These are phyloP conservation scores for Alopecurus myosuroides DNA, from an alignment of 176 grass and related monocot species.

Conservation along the genomic window DNA sequence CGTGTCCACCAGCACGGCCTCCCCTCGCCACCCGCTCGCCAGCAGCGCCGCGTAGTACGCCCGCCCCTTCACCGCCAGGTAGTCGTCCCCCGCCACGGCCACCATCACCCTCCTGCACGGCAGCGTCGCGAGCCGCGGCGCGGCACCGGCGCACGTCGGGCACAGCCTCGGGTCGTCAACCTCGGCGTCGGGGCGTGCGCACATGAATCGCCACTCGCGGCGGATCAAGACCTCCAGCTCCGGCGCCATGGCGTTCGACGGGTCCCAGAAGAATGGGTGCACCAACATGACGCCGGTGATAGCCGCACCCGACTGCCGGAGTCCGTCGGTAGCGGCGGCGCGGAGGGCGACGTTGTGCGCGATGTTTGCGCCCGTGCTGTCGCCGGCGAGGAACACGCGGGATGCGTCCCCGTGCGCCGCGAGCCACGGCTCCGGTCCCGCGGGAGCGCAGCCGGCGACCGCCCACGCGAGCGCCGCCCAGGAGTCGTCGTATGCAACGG, in stretches of 20 bases:
- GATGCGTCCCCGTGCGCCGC: slow-evolving; percentile 39
- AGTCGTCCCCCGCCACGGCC: slow-evolving; percentile 32
- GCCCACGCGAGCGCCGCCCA: slow-evolving; percentile 45
- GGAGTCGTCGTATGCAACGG: slow-evolving; percentile 55
- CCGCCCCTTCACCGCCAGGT: slow-evolving; percentile 35
- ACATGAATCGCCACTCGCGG: slow-evolving; percentile 39
- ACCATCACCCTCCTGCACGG: slow-evolving; percentile 32
- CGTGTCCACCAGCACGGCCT: slow-evolving; percentile 39
- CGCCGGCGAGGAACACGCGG: slow-evolving; percentile 45
- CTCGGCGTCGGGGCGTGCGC: too few species aligned
- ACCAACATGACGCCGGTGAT: slow-evolving; percentile 39
- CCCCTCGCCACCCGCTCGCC: slow-evolving; percentile 34
- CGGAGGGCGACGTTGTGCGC: slow-evolving; percentile 49
- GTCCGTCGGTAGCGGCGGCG: slow-evolving; percentile 20
- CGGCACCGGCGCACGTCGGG: too few species aligned
- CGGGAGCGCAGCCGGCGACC: not conserved
- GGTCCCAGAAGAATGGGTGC: slow-evolving; percentile 56
- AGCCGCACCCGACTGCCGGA: not conserved
- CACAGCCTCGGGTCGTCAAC: too few species aligned
- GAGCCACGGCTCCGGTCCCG: slow-evolving; percentile 25
- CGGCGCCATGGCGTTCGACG: slow-evolving; percentile 26
- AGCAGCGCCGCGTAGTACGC: slow-evolving; percentile 34
- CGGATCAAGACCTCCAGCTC: slow-evolving; percentile 26
- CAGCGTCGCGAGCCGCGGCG: not conserved
- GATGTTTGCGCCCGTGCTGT: slow-evolving; percentile 64